Evolutionary conservation across 345 rosid species (phyloP).

Genomic region (Mallotus nudiflorus): DNA sequence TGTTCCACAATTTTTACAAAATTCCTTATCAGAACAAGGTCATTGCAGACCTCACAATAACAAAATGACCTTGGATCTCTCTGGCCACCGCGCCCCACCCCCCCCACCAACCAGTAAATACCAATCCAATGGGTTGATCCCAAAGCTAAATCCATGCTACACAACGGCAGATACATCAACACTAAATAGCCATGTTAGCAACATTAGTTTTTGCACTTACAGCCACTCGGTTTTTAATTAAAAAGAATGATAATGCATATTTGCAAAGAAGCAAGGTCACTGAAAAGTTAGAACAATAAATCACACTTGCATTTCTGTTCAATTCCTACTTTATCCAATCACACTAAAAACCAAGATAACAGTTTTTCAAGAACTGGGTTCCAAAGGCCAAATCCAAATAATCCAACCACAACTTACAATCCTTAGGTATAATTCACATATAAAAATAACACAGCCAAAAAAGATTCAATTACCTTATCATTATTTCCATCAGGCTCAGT

Average conservation of each 20-base stretch:
- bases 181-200: neutral
- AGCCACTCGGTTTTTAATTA: neutral
- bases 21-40: no score
- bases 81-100: no score
- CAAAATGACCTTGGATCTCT: no score
- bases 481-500: conserved; percentile 74
- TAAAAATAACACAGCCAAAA: no score
- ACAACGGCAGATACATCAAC: neutral
- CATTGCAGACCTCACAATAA: no score
- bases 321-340: neutral
- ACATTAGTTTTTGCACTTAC: neutral
- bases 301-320: neutral
- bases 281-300: neutral
- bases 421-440: no score
- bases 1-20: no score
- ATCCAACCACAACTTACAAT: neutral
- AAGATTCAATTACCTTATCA: conserved; percentile 50
- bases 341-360: conserved; percentile 3
- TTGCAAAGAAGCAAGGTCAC: neutral
- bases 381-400: neutral
- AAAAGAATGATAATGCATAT: neutral
- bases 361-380: neutral
- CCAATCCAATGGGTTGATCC: no score
- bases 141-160: neutral
- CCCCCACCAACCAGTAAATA: no score